Conservation (phyloP, 805 yeast species). For the Starmerella vaccinii region DNA sequence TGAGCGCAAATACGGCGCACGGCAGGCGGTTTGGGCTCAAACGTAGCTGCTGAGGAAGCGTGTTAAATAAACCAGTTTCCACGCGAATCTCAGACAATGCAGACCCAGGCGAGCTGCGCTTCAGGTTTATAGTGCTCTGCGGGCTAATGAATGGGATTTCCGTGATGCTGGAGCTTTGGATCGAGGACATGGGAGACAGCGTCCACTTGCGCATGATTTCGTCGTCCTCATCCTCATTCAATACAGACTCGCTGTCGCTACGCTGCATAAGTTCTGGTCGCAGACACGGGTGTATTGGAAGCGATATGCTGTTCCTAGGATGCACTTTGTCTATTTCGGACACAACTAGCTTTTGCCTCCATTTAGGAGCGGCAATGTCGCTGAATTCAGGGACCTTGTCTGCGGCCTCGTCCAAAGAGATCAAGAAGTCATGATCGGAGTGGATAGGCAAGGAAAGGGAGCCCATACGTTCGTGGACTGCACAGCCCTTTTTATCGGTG, state of each 20-base stretch:
- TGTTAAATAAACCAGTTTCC: conserved; percentile 9
- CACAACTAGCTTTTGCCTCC: not conserved
- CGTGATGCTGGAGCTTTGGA: not conserved
- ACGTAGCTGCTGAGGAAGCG: conserved; percentile 2
- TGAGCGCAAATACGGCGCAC: conserved; percentile 28
- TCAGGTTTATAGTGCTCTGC: not conserved
- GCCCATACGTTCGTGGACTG: not conserved
- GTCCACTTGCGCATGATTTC: not conserved
- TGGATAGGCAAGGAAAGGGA: not conserved
- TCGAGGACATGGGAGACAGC: not conserved
- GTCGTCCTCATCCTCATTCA: not conserved
- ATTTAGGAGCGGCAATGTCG: not conserved
- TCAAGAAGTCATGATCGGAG: not conserved
- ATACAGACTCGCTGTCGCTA: too few species aligned
- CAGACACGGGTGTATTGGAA: not conserved
- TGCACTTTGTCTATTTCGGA: not conserved
- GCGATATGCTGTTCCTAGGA: not conserved
- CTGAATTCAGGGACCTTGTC: too few species aligned
- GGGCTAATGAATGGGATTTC: conserved; percentile 1
- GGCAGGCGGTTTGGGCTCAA: not conserved
- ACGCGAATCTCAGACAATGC: not conserved
- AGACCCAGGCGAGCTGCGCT: not conserved
- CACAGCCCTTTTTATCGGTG: too few species aligned
- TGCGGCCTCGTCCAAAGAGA: not conserved
- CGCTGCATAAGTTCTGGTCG: too few species aligned